Base-by-base conservation (phyloP, 2,329 filamentous ascomycete genomes). In the Lachnellula subtilissima region DNA sequence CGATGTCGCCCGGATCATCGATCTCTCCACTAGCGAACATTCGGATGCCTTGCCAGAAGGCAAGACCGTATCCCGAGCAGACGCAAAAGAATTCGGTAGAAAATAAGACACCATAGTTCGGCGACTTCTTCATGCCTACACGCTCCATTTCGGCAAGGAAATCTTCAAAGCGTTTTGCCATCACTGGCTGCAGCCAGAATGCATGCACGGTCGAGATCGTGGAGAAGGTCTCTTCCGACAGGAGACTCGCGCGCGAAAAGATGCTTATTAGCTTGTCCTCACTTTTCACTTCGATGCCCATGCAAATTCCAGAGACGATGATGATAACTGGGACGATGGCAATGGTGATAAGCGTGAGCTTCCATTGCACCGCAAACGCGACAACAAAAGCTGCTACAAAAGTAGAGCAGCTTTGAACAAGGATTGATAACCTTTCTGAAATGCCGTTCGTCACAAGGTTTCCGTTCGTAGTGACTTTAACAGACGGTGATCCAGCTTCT, bases 1-100 rank as follows among this genome's bases (percentile, higher is more conserved):
- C n/a, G n/a, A 73, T 9, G 80, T 73, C 1, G 72, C 73, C 2
- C 78, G 78, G 0, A 75, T 69, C n/a, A 75, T 62, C 0, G 63
- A 47, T 23, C 80, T 76, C 59, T 80, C 76, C 77, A 0, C 64
- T 64, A 3, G 71, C 61, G 45, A 74, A 76, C 73, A 80, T 76
- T 45, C 70, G 67, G 58, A 79, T 72, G 0, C 78, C 78, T 56
- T 80, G 75, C 77, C 78, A 81, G 55, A 81, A 81, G 0, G 76
- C 76, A 3, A 81, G 67, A 0, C 71, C 76, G 57, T 78, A 78
- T 4, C 75, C 76, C 3, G 73, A 67, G 58, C 76, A 78, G 19
- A 80, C 73, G 54, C 73, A 75, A 55, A 77, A 77, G 64, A 77
- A 79, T 59, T 78, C 74, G 2, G 68, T 66, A 0, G 74, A 73